Evolutionary conservation across 495 filamentous ascomycete genomes (phyloP), one percentile per base, ranked within the genome.

Genomic region (Darksidea phi): DNA sequence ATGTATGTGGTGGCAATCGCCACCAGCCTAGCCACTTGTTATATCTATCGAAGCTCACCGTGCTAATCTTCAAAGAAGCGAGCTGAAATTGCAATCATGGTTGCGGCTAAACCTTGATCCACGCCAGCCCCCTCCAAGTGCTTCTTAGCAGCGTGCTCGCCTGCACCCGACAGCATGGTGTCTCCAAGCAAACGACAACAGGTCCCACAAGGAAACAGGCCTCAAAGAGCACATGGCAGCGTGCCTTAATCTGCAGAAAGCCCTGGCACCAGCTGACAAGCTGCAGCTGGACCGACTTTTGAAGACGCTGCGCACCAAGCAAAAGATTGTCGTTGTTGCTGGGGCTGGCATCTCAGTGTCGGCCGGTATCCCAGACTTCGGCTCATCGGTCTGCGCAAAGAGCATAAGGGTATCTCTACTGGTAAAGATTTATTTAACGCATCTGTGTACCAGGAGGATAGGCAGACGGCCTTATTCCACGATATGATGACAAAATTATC

Each of bases 371-470:
- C 95, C 95, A 72, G 94, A 98, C 71, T 98, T 98, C 70, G 90
- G 94, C 62, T 97, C 94, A 5, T 84, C 86, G 88, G 86, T 15
- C 77, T 96, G 26, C 85, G 87, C 21, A 86, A 84, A 50, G 86
- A 95, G 63, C 89, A 96, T 73, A 93, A 91, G 51, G 77, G 96
- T 25, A 97, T 95, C 73, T 85, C 89, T 21, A 95, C 93, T 0
- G 94, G 94, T 24, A 97, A 98, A 75, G 86, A 95, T 67, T 81
- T 98, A 1, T 97, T 98, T 66, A 93, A 98, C 77, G 94, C 94
- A 47, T 95, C 93, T 2, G 94, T 98, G 58, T 98, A 97, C 76
- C 88, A 89, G 68, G 87, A 93, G 75, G 89, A 96, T 68, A 80
- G 81, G 10, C 85, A 91, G 28, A 97, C 92, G 13, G 84, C 84